A percentile compares a stretch with the other conserved stretches of the same genome.
Evolutionary conservation across 768 basidiomycete species (phyloP).

Genomic region (Phaffia australis): DNA sequence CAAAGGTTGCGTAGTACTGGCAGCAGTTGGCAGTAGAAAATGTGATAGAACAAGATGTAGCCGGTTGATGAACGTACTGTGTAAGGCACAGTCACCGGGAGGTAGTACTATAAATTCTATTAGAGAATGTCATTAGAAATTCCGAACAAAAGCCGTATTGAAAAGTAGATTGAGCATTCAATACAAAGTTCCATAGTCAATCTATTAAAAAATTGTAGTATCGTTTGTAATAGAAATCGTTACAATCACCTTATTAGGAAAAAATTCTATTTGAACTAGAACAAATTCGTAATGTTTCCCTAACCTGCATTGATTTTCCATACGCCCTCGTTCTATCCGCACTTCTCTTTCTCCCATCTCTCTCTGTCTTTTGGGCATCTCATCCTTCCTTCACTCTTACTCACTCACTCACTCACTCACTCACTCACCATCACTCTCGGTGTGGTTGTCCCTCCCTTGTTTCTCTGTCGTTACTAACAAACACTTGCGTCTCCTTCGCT

Average conservation of each 20-base stretch:
- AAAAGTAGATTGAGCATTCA: background rate
- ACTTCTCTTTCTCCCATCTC: background rate
- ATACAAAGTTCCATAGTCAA: too few relatives aligned
- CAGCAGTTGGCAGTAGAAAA: too few relatives aligned
- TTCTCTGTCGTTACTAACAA: background rate
- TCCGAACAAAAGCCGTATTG: background rate
- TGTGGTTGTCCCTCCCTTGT: background rate
- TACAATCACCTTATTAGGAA: background rate
- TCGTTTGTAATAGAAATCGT: background rate
- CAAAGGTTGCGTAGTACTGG: too few relatives aligned
- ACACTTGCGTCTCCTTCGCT: background rate
- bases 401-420: background rate
- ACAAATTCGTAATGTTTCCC: background rate
- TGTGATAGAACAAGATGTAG: too few relatives aligned
- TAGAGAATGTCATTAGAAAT: too few relatives aligned
- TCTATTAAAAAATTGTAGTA: background rate
- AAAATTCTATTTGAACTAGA: background rate
- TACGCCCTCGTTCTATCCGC: background rate
- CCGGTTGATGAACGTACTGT: too few relatives aligned
- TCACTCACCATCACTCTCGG: background rate
- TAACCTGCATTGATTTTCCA: background rate
- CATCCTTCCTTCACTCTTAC: background rate
- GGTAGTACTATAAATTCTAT: too few relatives aligned
- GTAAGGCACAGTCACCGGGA: too few relatives aligned
- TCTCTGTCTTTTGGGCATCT: background rate